Base-by-base conservation (phyloP, 2,329 filamentous ascomycete species). In the Dactylonectria estremocensis region DNA sequence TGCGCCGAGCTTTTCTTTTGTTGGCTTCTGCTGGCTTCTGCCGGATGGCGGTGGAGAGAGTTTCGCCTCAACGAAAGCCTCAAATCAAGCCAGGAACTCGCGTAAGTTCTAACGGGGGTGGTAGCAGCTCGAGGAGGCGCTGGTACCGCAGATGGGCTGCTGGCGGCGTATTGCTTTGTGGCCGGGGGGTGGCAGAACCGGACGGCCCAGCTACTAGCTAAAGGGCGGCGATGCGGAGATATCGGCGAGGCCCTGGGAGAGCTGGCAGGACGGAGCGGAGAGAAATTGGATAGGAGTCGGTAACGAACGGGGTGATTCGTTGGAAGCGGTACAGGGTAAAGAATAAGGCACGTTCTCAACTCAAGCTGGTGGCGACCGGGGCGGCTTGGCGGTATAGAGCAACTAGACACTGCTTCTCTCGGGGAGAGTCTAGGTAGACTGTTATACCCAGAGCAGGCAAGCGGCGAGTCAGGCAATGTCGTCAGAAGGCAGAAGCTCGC, bases 221-320 rank as follows among this genome's bases (percentile, higher is more conserved):
- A 62, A 67, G 59, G 55, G 28, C 58, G 66, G 61, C 56, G 64
- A 71, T 66, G 61, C 66, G 68, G 68, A 69, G 60, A 40, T 69
- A 67, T 69, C 66, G 68, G 66, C 33, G 54, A 68, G 55, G 28
- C 18, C 9, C 18, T 35, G 28, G 28, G 43, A 56, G 22, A 49
- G 61, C 61, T 67, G 54, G 53, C 20, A 45, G 33, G 7, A 61
- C 45, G 35, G 48, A 49, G 50, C n/a, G 24, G 59, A 24, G n/a
- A 52, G 20, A 50, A 35, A 24, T 52, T 48, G 53, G 46, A 60
- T 60, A 46, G 52, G 28, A 16, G 61, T 31, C 20, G 53, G 28
- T 18, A 45, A 48, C 48, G 60, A n/a, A n/a, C n/a, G 24, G 24
- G 24, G 54, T 46, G 10, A n/a, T n/a, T 43, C 7, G 40, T 40